Conservation (phyloP, 2,329 filamentous ascomycete species). For the Venturia asperata region DNA sequence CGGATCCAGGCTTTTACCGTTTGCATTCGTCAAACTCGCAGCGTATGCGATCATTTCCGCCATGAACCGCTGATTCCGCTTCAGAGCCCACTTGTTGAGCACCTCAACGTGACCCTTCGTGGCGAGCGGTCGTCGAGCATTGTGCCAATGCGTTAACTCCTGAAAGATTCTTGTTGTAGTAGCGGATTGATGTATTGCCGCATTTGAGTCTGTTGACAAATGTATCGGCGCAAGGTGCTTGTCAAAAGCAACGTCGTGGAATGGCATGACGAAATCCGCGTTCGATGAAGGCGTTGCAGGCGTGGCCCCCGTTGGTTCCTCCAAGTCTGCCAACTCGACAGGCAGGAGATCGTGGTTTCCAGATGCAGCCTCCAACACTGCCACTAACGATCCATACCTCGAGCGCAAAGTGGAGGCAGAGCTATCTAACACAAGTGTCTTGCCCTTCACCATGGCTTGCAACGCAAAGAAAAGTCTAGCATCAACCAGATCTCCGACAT, state of each 20-base stretch:
- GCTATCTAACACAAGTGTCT: constrained; percentile 19
- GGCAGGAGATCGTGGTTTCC: not conserved
- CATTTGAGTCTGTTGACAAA: constrained; percentile 30
- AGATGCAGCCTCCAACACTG: not conserved
- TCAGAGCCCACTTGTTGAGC: constrained; percentile 16
- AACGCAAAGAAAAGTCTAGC: constrained; percentile 34
- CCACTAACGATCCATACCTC: not conserved
- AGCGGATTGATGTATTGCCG: constrained; percentile 27
- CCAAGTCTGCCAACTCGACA: not conserved
- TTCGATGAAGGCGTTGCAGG: not conserved
- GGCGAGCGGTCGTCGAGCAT: constrained; percentile 47
- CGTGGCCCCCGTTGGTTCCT: not conserved
- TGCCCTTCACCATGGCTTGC: not conserved
- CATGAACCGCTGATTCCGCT: constrained; percentile 57
- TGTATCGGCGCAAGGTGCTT: constrained; percentile 41
- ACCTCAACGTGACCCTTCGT: constrained; percentile 29
- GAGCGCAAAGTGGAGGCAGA: not conserved
- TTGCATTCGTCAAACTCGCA: constrained; percentile 59
- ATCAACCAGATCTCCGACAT: constrained; percentile 51
- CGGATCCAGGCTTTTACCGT: constrained; percentile 56
- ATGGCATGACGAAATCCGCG: constrained; percentile 35
- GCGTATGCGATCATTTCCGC: constrained; percentile 62
- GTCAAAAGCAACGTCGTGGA: constrained; percentile 43
- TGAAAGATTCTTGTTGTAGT: constrained; percentile 38
- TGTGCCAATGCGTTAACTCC: constrained; percentile 56